Base-by-base conservation (phyloP, 805 yeast genomes). In the Candida ulmi region DNA sequence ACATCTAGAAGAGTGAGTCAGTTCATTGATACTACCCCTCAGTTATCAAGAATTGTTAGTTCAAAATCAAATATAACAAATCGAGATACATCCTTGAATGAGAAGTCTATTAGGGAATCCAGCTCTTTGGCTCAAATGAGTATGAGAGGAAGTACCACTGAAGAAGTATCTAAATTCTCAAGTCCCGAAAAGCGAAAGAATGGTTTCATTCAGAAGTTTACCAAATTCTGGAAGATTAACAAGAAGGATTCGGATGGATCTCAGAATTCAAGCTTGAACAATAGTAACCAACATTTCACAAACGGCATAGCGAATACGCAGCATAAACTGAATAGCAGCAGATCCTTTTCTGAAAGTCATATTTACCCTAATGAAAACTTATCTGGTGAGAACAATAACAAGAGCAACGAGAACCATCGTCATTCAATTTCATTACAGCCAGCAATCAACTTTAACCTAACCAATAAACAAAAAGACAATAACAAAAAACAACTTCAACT, bases 211-310 rank as follows among this genome's bases (percentile, higher is more conserved):
- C 52, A 50, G 11, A 64, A 57, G 44, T 45, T 64, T 13, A 42
- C 63, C 4, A 61, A 62, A 23, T 50, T 64, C 23, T 63, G 61
- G 52, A 63, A 62, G 39, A 43, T 43, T 9, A 48, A 52, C 34
- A 47, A 46, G 21, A 45, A 41, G 30, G 51, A 47, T n/a, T n/a
- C n/a, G 15, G 24, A 35, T 26, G 33, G 37, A 9, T 4, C 12
- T 5, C 26, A 12, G 8, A 13, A 18, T 5, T 27, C 37, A 19
- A 21, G 24, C 9, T 9, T 21, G 6, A 6, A 21, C 24, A 21
- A 21, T 9, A 9, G 24, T 31, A 26, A 8, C 11, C 34, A 18
- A 9, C 21, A 18, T 13, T 31, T 19, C 21, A 30, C 29, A 19
- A 13, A 17, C 4, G 16, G 21, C 17, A 35, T 13, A 17, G 17